Base-by-base conservation (phyloP, 2,329 filamentous ascomycete species). In the Nemania sp. region DNA sequence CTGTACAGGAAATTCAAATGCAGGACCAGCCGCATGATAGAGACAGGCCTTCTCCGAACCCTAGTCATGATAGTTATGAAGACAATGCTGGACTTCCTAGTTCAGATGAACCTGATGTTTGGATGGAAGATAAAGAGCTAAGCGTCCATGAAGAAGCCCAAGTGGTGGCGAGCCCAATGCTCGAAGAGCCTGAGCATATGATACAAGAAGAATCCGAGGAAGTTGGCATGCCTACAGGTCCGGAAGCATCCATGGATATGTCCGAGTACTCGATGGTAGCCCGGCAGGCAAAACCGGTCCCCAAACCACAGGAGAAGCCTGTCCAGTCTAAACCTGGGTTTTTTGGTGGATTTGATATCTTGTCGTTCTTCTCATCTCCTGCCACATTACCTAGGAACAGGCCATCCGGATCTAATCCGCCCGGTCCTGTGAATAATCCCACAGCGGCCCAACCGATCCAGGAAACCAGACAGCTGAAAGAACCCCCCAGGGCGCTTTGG, bases 281-380 rank as follows among this genome's bases (percentile, higher is more conserved):
- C 1, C 74, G 75, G 48, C 65, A 61, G 42, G 45, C 57, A 25
- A 60, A 67, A 39, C 57, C 69, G 42, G 64, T 61, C 1, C 62
- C 68, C 2, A 53, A 54, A 35, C 56, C 46, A 21, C 67, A 67
- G 46, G 63, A 71, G 52, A 69, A 71, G 45, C 59, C 68, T 32
- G 48, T 63, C 5, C 54, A 67, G 7, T 54, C 65, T 10, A 71
- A 69, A 39, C 68, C 68, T 42, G 57, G 70, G 7, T 59, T 72
- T 34, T 71, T 73, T 50, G 66, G 72, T 13, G 63, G 73, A 20
- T 79, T 82, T 54, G 80, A 85, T 54, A 74, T 86, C 2, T 78
- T 81, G 5, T 76, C 78, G 7, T 87, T 86, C 69, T 87, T 87
- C 68, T 87, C 84, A 0, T 86, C 84, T 2, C 83, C 84, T 0